Evolutionary conservation across 1,139 yeast genomes (phyloP).

Genomic region (Zhuliangozyma blackwelliae): DNA sequence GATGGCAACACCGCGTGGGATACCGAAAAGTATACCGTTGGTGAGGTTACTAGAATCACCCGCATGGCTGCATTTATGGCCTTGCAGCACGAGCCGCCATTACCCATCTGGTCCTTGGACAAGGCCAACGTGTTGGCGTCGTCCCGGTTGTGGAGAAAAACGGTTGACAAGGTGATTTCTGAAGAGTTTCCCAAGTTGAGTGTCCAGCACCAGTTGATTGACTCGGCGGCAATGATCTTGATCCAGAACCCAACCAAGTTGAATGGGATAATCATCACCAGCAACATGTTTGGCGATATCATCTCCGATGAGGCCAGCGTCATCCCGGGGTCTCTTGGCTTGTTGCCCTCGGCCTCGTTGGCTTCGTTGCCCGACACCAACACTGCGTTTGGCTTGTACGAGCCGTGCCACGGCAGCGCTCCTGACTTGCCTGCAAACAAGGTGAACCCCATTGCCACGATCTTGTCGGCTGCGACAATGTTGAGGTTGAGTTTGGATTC

Average conservation of each 20-base stretch:
- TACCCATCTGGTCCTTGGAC: slow-evolving; percentile 92
- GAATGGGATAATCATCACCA: slow-evolving; percentile 88
- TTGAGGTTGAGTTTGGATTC: slow-evolving; percentile 81
- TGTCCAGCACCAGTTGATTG: slow-evolving; percentile 90
- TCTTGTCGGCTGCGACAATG: slow-evolving; percentile 96
- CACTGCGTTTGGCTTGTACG: slow-evolving; percentile 91
- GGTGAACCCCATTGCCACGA: slow-evolving; percentile 94
- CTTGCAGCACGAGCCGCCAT: slow-evolving; percentile 85
- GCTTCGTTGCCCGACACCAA: slow-evolving; percentile 94
- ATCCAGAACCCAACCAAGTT: slow-evolving; percentile 85
- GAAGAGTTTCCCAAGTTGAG: slow-evolving; percentile 86
- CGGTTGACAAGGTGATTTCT: slow-evolving; percentile 78
- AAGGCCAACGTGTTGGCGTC: slow-evolving; percentile 97
- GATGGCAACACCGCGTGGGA: slow-evolving; percentile 72
- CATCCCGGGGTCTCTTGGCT: slow-evolving; percentile 94
- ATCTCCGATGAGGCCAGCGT: slow-evolving; percentile 97
- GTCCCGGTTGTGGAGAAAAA: slow-evolving; percentile 92
- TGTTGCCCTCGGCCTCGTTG: slow-evolving; percentile 92
- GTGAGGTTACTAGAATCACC: slow-evolving; percentile 90
- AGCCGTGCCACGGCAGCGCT: slow-evolving; percentile 98
- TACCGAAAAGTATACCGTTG: slow-evolving; percentile 85
- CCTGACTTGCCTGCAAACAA: slow-evolving; percentile 85
- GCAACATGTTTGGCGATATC: slow-evolving; percentile 97
- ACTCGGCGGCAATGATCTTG: slow-evolving; percentile 97
- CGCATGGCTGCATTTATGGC: slow-evolving; percentile 99